Percentiles rank a stretch among this genome's conserved stretches.
Evolutionary conservation across 306 rosid genomes (phyloP).

Genomic region (Casuarina equisetifolia): DNA sequence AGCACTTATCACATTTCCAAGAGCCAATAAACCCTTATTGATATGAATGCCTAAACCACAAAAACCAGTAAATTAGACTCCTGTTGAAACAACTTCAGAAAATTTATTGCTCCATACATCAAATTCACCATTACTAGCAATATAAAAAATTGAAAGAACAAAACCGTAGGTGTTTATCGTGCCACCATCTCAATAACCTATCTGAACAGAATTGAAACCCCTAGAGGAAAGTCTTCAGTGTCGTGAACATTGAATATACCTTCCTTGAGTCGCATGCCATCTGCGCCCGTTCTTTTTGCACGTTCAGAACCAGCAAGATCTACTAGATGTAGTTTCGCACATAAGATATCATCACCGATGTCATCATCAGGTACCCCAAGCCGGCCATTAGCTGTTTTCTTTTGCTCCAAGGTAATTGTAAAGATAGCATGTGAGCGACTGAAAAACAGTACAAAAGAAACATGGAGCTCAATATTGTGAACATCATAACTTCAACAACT

Average conservation of each 20-base stretch:
- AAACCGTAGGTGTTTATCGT: not conserved
- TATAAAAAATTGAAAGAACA: not conserved
- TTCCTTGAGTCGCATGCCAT: constrained; percentile 95
- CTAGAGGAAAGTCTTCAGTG: not conserved
- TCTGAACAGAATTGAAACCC: not conserved
- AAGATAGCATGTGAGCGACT: constrained; percentile 99
- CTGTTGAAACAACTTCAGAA: not conserved
- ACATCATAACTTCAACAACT: not conserved
- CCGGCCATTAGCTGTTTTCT: constrained; percentile 34
- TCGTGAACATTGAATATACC: constrained; percentile 47
- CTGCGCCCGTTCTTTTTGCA: constrained; percentile 96
- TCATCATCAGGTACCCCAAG: constrained; percentile 42
- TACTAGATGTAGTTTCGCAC: constrained; percentile 88
- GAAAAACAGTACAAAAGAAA: not conserved
- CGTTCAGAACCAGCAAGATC: constrained; percentile 98
- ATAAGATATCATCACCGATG: constrained; percentile 69
- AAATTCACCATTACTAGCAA: not conserved
- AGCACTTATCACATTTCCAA: constrained; percentile 96
- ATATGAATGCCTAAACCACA: constrained; percentile 80
- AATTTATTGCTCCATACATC: not conserved
- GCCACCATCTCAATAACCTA: not conserved
- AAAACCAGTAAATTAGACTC: not conserved
- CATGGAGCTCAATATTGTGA: not conserved
- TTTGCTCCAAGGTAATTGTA: constrained; percentile 91
- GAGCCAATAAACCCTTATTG: constrained; percentile 88